Evolutionary conservation across 2,329 filamentous ascomycete genomes (phyloP), one percentile per base, ranked within the genome.

Genomic region (Trichoderma oligosporum): DNA sequence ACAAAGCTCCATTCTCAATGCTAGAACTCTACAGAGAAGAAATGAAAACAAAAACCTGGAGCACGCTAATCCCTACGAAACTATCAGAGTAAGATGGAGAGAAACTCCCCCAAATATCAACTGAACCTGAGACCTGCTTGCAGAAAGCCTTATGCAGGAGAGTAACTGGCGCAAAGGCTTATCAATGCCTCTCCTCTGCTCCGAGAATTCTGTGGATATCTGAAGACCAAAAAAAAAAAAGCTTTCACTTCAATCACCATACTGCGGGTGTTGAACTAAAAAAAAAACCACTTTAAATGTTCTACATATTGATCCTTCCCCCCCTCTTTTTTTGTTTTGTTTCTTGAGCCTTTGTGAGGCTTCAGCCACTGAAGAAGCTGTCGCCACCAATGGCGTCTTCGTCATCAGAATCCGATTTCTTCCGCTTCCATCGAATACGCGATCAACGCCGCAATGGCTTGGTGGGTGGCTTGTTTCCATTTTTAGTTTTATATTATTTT

Each of bases 21-120:
- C 51, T 45, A 45, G n/a, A 54, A 8, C 51, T 54, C 51, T 39
- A 18, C 49, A 35, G 49, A 44, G n/a, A n/a, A n/a, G n/a, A n/a
- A n/a, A 18, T 33, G 39, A 42, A 29, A 29, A 27, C 7, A 24
- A 44, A 44, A 55, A 46, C 20, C 52, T 46, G 52, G 41, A 55
- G 41, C 33, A 38, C 52, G 52, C 52, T 55, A 55, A 55, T 7
- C 22, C 18, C 27, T 25, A 20, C 29, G 41, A 20, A 25, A 36
- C 20, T 46, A 29, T 36, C 12, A 20, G 38, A 24, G n/a, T 18
- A 44, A 38, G 20, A 12, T 22, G 22, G 36, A 14, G n/a, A 44
- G 41, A 25, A 44, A 55, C 22, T 46, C 31, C 51, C n/a, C 52
- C 31, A 31, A 22, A 14, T 16, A 4, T 38, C 41, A 44, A 55